Base-by-base conservation (phyloP, 192 early-diverging fungal species). In the Coemansia sp. region DNA sequence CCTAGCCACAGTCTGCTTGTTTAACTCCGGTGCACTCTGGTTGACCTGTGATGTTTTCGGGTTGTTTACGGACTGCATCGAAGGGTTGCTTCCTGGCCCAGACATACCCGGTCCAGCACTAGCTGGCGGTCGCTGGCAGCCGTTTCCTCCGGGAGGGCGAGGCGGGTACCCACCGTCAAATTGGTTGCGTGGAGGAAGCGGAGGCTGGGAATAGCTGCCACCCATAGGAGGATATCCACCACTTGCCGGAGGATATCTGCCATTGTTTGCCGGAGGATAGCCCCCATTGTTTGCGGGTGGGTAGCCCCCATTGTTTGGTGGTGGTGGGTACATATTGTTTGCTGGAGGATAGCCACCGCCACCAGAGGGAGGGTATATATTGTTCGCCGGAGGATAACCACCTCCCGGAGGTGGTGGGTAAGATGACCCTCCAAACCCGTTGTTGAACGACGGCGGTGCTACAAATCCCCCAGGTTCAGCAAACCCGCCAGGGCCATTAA, bases 381-480 rank as follows among this genome's bases (percentile, higher is more conserved):
- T 23, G 57, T n/a, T n/a, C 16, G 52, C 52, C 21, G 52, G 27
- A n/a, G 30, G 31, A 21, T 22, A 28, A 24, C 52, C 52, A 22
- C 24, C 23, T 26, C 27, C 52, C 5, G 56, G 55, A 5, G 26
- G 55, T 24, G 22, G 30, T 14, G 27, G 31, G 24, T 49, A 31
- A 41, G 14, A 9, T 7, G 57, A 38, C 18, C 54, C 53, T 9
- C 62, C 62, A 9, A 51, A 58, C 2, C 64, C 55, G 55, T 34
- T 25, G 32, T 26, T 28, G 30, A 28, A 44, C 44, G 41, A 44
- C 27, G 62, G 34, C 31, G 62, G 62, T 7, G 47, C 18, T 25
- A 51, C 28, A 51, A 72, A 72, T 21, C 68, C 68, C 5, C 61
- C 68, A 7, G 68, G 68, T 21, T 22, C 58, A 30, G 41, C 64